phyloP scores from a whole-genome alignment of 805 yeast genomes.

The Candida anglica region DNA sequence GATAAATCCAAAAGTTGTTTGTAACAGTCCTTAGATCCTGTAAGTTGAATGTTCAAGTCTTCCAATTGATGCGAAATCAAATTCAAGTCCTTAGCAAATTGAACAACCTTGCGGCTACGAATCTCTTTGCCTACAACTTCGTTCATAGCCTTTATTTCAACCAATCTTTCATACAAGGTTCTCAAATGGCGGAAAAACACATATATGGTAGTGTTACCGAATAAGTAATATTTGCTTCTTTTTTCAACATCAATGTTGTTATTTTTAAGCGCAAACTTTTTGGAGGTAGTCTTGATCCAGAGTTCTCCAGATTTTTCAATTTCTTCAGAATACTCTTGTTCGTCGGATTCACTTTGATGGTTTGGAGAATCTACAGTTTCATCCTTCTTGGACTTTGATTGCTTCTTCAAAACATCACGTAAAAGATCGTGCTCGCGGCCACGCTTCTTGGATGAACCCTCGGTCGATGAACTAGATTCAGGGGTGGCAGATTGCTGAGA shows the following conservation, averaged over 20 bases:
- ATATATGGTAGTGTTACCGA: conserved; percentile 85
- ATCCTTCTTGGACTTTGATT: conserved; percentile 37
- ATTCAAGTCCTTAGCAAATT: conserved; percentile 84
- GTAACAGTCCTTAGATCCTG: conserved; percentile 62
- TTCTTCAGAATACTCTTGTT: conserved; percentile 25
- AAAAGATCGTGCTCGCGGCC: conserved; percentile 53
- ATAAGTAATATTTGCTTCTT: conserved; percentile 62
- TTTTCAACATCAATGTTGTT: conserved; percentile 12
- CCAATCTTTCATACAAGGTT: conserved; percentile 74
- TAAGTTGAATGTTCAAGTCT: conserved; percentile 74
- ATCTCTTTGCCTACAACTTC: conserved; percentile 71
- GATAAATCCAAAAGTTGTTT: conserved; percentile 73
- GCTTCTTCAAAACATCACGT: conserved; percentile 57
- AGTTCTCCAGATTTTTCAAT: conserved; percentile 36
- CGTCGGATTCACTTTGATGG: conserved; percentile 26
- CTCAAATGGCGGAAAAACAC: conserved; percentile 84
- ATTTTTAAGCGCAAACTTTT: conserved; percentile 24
- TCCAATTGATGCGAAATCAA: conserved; percentile 75
- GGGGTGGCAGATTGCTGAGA: conserved; percentile 8
- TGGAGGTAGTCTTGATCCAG: conserved; percentile 38
- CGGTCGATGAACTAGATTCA: conserved; percentile 9
- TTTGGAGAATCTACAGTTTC: conserved; percentile 24
- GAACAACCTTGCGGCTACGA: conserved; percentile 54
- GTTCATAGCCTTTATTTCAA: conserved; percentile 71
- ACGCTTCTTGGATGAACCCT: conserved; percentile 39